These are phyloP conservation scores for Tephrocybe rancida DNA, from an alignment of 768 basidiomycete genomes.

Conservation along the genomic window DNA sequence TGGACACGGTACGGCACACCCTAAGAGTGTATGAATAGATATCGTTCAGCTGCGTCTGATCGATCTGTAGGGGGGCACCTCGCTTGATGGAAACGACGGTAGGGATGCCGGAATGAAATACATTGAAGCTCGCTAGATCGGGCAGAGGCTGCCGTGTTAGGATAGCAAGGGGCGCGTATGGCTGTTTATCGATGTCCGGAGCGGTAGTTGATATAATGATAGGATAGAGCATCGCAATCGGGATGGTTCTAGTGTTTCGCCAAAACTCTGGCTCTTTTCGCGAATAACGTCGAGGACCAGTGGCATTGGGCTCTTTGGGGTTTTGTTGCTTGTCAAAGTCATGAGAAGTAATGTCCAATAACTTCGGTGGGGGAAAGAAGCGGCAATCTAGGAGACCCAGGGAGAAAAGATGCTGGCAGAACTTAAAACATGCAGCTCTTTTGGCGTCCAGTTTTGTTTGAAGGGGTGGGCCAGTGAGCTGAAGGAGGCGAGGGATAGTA, in stretches of 20 bases:
- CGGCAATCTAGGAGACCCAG: slow-evolving; percentile 54
- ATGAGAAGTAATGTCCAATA: slow-evolving; percentile 17
- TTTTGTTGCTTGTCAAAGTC: slow-evolving; percentile 13
- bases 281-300: slow-evolving; percentile 58
- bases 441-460: slow-evolving; percentile 54
- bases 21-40: slow-evolving; percentile 67
- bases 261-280: slow-evolving; percentile 71
- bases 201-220: slow-evolving; percentile 49
- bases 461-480: slow-evolving; percentile 46
- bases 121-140: slow-evolving; percentile 49
- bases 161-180: slow-evolving; percentile 63
- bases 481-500: slow-evolving; percentile 41
- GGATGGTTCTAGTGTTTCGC: slow-evolving; percentile 40
- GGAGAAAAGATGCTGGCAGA: slow-evolving; percentile 52
- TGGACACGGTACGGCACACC: slow-evolving; percentile 60
- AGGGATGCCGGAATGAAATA: slow-evolving; percentile 59
- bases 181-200: slow-evolving; percentile 28
- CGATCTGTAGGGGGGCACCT: slow-evolving; percentile 51
- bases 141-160: slow-evolving; percentile 73
- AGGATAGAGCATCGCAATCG: slow-evolving; percentile 51
- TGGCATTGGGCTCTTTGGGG: slow-evolving; percentile 27
- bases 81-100: slow-evolving; percentile 44
- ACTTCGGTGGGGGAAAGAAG: slow-evolving; percentile 40
- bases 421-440: slow-evolving; percentile 57
- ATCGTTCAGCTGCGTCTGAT: slow-evolving; percentile 44